A percentile compares a stretch with the other conserved stretches of the same genome.
phyloP scores from a whole-genome alignment of 1,284 basidiomycete genomes.

The Hypsizygus ulmarius region DNA sequence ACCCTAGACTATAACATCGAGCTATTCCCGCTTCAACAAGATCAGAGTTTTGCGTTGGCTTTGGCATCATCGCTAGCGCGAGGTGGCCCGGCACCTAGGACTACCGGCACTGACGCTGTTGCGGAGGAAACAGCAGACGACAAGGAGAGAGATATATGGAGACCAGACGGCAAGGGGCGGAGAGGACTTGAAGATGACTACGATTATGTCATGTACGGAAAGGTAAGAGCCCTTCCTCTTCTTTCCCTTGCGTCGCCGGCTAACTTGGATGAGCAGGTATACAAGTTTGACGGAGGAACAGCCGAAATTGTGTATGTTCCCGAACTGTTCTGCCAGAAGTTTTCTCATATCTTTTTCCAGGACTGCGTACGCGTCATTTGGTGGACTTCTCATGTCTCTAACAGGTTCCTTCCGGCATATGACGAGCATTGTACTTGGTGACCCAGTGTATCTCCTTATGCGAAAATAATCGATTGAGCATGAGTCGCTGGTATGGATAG shows the following conservation, averaged over 20 bases:
- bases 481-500: background rate
- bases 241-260: constrained; percentile 10
- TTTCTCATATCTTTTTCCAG: constrained; percentile 37
- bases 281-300: constrained; percentile 91
- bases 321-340: constrained; percentile 10
- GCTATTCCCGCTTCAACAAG: constrained; percentile 70
- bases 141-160: constrained; percentile 80
- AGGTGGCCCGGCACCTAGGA: constrained; percentile 38
- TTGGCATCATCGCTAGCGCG: constrained; percentile 82
- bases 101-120: constrained; percentile 38
- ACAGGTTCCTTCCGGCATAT: constrained; percentile 93
- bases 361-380: constrained; percentile 94
- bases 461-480: constrained; percentile 52
- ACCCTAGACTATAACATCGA: constrained; percentile 91
- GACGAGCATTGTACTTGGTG: constrained; percentile 88
- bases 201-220: constrained; percentile 99
- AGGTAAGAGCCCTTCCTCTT: constrained; percentile 49
- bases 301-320: constrained; percentile 74
- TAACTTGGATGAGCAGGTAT: constrained; percentile 59
- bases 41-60: constrained; percentile 81
- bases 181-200: constrained; percentile 93
- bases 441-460: constrained; percentile 89
- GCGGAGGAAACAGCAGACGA: constrained; percentile 53
- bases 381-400: constrained; percentile 94
- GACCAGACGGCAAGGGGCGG: constrained; percentile 84